Evolutionary conservation across 495 filamentous ascomycete species (phyloP).

Genomic region (Thermothielavioides terrestris): DNA sequence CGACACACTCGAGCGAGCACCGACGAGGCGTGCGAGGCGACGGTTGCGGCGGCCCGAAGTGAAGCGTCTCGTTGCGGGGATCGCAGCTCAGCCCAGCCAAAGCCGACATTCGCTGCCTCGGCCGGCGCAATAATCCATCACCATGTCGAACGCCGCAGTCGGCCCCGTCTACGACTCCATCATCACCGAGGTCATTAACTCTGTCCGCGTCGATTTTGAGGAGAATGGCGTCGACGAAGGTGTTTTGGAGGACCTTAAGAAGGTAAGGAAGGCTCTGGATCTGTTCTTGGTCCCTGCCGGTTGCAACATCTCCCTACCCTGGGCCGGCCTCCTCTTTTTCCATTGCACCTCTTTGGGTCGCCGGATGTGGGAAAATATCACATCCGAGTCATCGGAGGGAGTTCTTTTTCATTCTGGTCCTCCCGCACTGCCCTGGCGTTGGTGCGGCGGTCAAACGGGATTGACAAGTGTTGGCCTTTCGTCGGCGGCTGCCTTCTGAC

Average conservation of each 20-base stretch:
- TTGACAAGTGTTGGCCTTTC: constrained; percentile 15
- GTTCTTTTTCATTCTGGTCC: not conserved
- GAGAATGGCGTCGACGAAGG: constrained; percentile 84
- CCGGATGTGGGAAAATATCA: not conserved
- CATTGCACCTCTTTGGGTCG: not conserved
- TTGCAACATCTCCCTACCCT: not conserved
- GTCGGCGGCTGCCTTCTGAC: constrained; percentile 6
- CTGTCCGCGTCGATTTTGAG: constrained; percentile 90
- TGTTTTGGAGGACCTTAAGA: constrained; percentile 73
- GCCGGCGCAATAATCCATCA: constrained; percentile 14
- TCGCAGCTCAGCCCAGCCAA: not conserved
- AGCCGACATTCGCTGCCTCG: constrained; percentile 1
- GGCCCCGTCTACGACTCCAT: constrained; percentile 79
- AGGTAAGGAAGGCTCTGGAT: constrained; percentile 52
- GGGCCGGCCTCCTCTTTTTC: not conserved
- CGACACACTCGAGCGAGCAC: no score
- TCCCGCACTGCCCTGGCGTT: not conserved
- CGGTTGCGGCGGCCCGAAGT: not conserved
- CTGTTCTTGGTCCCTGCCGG: constrained; percentile 11
- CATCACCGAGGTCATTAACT: constrained; percentile 83
- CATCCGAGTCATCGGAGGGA: no score
- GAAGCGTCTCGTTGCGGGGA: not conserved
- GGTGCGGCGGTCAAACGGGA: constrained; percentile 1
- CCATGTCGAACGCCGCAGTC: constrained; percentile 48
- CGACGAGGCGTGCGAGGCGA: not conserved